Percentiles rank a stretch among this genome's conserved stretches.
phyloP scores from a whole-genome alignment of 176 grass and related monocot species.

The Themeda triandra region DNA sequence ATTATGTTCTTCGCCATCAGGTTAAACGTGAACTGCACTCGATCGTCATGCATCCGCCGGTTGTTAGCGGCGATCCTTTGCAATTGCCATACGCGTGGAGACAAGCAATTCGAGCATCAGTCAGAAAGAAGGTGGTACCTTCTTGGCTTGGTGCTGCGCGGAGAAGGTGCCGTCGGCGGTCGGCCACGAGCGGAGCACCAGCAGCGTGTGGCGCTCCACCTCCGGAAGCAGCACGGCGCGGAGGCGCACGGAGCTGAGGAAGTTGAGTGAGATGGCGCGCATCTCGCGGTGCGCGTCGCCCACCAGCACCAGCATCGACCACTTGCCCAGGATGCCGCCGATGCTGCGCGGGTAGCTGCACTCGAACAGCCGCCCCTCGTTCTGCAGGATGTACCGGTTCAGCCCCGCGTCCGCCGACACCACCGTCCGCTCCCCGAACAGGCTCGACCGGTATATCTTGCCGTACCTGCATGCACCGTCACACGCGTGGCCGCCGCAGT shows the following conservation, averaged over 20 bases:
- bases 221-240: too few relatives aligned
- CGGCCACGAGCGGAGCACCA: too few relatives aligned
- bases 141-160: too few relatives aligned
- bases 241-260: slow-evolving; percentile 73
- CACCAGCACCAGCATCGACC: slow-evolving; percentile 78
- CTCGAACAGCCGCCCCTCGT: slow-evolving; percentile 85
- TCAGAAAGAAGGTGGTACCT: too few relatives aligned
- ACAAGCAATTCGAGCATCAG: too few relatives aligned
- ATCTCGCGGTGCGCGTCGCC: slow-evolving; percentile 82
- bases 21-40: too few relatives aligned
- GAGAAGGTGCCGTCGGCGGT: too few relatives aligned
- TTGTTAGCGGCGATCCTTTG: too few relatives aligned
- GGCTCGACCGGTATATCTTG: slow-evolving; percentile 75
- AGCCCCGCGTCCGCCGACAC: slow-evolving; percentile 85
- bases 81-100: too few relatives aligned
- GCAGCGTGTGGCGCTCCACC: too few relatives aligned
- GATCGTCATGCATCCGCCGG: too few relatives aligned
- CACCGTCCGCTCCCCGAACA: slow-evolving; percentile 84
- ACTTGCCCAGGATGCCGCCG: slow-evolving; percentile 86
- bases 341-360: slow-evolving; percentile 96
- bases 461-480: slow-evolving; percentile 75
- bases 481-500: neutral
- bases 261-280: slow-evolving; percentile 86
- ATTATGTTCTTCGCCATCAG: too few relatives aligned
- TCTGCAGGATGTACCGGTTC: slow-evolving; percentile 92